These are phyloP conservation scores for Pseudocercospora vitis DNA, from an alignment of 2,329 filamentous ascomycete genomes.

Conservation along the genomic window DNA sequence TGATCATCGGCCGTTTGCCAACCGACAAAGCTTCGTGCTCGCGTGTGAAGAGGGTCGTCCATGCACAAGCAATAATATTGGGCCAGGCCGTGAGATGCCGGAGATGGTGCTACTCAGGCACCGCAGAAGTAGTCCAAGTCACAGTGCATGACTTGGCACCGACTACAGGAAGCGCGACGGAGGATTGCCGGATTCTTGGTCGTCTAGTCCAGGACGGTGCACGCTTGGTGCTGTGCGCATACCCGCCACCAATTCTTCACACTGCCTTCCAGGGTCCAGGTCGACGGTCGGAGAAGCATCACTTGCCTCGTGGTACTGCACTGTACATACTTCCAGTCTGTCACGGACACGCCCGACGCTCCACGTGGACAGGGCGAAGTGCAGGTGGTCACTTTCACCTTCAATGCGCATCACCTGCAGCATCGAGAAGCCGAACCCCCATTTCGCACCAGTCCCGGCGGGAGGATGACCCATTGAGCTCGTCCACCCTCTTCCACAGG, in stretches of 20 bases:
- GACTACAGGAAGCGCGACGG: too few relatives aligned
- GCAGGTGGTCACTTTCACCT: too few relatives aligned
- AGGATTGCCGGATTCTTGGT: slow-evolving; percentile 1
- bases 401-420: background rate
- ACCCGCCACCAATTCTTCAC: background rate
- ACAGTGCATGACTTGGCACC: background rate
- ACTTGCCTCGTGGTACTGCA: too few relatives aligned
- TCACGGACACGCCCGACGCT: too few relatives aligned
- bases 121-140: background rate
- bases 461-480: background rate
- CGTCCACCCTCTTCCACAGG: background rate
- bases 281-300: background rate
- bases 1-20: background rate
- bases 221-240: background rate
- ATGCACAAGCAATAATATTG: background rate
- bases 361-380: background rate
- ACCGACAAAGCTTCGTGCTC: background rate
- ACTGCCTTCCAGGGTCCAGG: background rate
- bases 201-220: background rate
- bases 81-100: too few relatives aligned
- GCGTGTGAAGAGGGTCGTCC: background rate
- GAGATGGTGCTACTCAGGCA: background rate
- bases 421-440: background rate
- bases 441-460: background rate
- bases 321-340: too few relatives aligned